Evolutionary conservation across 2,329 filamentous ascomycete species (phyloP), one percentile per base, ranked within the genome.

Genomic region (Anthostomella pinea): DNA sequence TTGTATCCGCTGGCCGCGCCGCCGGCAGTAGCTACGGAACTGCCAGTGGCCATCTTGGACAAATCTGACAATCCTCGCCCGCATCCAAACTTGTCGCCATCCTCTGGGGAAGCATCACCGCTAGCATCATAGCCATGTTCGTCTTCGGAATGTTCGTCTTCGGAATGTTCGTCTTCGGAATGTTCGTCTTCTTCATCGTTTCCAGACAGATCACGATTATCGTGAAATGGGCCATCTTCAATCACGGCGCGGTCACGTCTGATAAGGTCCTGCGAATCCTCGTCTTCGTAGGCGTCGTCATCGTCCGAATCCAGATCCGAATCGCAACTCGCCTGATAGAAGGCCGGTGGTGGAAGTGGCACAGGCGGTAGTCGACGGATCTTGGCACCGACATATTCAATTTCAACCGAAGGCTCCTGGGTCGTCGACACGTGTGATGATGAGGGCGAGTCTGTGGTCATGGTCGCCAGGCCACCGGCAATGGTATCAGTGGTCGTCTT

Each of bases 31-130:
- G 83, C 80, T 17, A 83, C 58, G 2, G 87, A 86, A 69, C 94
- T 94, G 45, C 87, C 87, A 45, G 93, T 94, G 66, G 91, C 87
- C 75, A 83, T 85, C 26, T 86, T 91, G 52, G 93, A 86, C 45
- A 91, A 70, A 45, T 73, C 84, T 6, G 84, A 83, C 18, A 91
- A 68, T 58, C 90, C 85, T 16, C 87, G 82, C 37, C 74, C 70
- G 52, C 90, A 86, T 35, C 81, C 82, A 21, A 81, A 63, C 70
- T 87, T 79, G 4, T 35, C 26, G 5, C 30, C 39, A 38, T 85
- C 77, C 62, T 87, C 75, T 34, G 85, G 81, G 33, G 81, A 83
- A 1, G 84, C 86, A 46, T 73, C 79, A 51, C 74, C 74, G 46
- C 78, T 77, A 10, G 86, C 86, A 38, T 79, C 69, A 57, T 96